Evolutionary conservation across 192 early-diverging fungal genomes (phyloP).

Genomic region (Coemansia sp.): DNA sequence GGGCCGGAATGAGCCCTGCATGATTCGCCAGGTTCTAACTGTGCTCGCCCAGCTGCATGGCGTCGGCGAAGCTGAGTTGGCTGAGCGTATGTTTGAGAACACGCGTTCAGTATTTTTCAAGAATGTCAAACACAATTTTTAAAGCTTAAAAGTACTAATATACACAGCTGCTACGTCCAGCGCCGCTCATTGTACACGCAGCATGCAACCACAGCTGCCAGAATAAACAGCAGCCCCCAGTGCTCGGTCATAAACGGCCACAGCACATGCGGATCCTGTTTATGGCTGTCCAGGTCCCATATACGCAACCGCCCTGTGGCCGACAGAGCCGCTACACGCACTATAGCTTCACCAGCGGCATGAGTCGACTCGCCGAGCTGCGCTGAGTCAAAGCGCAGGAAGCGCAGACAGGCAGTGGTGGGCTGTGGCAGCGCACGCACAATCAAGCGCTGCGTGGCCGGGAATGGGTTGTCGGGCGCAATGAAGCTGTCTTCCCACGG

Average conservation of each 20-base stretch:
- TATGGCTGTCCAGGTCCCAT: conserved; percentile 50
- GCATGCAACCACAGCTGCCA: conserved; percentile 45
- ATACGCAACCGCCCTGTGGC: conserved; percentile 33
- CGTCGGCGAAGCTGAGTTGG: conserved; percentile 56
- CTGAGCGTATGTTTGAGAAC: conserved; percentile 64
- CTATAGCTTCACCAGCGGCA: conserved; percentile 10
- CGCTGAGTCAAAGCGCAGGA: conserved; percentile 36
- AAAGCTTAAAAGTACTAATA: neutral
- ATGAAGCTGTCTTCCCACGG: conserved; percentile 45
- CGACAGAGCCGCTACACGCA: conserved; percentile 36
- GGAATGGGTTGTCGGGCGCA: conserved; percentile 46
- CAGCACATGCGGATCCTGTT: conserved; percentile 46
- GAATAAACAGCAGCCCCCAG: conserved; percentile 53
- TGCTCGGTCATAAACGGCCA: conserved; percentile 54
- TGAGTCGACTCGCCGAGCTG: conserved; percentile 13
- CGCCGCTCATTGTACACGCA: conserved; percentile 54
- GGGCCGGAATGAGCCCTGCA: conserved; percentile 82
- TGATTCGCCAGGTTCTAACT: conserved; percentile 70
- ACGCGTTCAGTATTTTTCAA: conserved; percentile 70
- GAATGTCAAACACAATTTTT: conserved; percentile 1
- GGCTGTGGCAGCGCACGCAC: conserved; percentile 32
- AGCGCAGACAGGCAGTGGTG: conserved; percentile 43
- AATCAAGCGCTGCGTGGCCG: conserved; percentile 35
- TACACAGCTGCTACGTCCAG: conserved; percentile 26
- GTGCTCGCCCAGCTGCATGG: conserved; percentile 64